These are phyloP conservation scores for Elaeis guineensis DNA, from an alignment of 176 grass and related monocot species.

Conservation along the genomic window DNA sequence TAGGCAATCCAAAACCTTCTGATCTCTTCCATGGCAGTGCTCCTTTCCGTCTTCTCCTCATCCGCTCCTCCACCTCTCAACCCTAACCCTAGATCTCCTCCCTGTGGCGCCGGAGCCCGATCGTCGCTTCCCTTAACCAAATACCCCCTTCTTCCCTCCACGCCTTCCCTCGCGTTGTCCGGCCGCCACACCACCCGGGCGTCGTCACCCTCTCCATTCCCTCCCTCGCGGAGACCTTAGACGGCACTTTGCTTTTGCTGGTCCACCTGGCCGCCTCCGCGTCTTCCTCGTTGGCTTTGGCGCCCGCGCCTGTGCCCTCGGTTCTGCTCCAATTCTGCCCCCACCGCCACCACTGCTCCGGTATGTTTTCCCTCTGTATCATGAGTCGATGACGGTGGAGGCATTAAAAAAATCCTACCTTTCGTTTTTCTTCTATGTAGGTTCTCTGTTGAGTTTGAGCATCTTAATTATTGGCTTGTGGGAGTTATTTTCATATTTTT, in stretches of 20 bases:
- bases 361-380: no score
- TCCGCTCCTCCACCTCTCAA: background rate
- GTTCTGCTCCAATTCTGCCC: background rate
- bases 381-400: no score
- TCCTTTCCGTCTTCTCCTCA: background rate
- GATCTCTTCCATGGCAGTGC: background rate
- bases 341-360: conserved; percentile 10
- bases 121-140: background rate
- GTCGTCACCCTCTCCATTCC: background rate
- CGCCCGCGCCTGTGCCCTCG: conserved; percentile 23
- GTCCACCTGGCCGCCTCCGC: conserved; percentile 41
- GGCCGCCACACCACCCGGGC: background rate
- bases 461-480: no score
- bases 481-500: no score
- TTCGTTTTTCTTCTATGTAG: no score
- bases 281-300: conserved; percentile 29
- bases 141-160: background rate
- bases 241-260: conserved; percentile 18
- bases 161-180: background rate
- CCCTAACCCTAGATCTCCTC: conserved; percentile 4
- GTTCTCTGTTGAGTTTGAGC: no score
- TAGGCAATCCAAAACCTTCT: no score
- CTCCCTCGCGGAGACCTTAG: conserved; percentile 21
- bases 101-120: conserved; percentile 1
- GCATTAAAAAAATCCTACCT: background rate